Conservation (phyloP, 768 basidiomycete species). For the Rubroboletus pulcherrimus region DNA sequence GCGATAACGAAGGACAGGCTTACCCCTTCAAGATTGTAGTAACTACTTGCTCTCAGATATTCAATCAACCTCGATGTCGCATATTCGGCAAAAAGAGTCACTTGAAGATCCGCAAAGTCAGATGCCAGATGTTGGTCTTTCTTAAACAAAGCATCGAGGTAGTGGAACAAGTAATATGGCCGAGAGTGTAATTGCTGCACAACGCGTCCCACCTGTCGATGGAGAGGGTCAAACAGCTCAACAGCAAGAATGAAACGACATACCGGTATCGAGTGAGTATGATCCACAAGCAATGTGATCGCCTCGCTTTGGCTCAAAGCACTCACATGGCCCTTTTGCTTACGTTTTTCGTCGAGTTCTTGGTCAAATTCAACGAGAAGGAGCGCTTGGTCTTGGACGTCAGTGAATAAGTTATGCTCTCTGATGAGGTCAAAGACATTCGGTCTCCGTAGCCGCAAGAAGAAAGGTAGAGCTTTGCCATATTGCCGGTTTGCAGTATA, state of each 20-base stretch:
- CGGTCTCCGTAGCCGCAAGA: slow-evolving; percentile 77
- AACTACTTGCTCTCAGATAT: slow-evolving; percentile 86
- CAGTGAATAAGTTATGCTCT: slow-evolving; percentile 91
- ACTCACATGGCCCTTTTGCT: slow-evolving; percentile 38
- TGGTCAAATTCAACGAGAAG: slow-evolving; percentile 93
- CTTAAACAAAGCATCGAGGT: slow-evolving; percentile 85
- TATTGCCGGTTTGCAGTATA: slow-evolving; percentile 87
- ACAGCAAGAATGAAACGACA: slow-evolving; percentile 21
- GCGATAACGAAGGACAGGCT: background rate
- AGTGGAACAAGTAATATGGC: slow-evolving; percentile 84
- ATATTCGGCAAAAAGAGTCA: slow-evolving; percentile 90
- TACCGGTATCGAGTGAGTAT: slow-evolving; percentile 95
- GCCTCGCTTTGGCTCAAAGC: slow-evolving; percentile 62
- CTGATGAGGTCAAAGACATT: slow-evolving; percentile 94
- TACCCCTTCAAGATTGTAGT: slow-evolving; percentile 86
- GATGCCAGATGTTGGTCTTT: slow-evolving; percentile 80
- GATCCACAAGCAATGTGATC: slow-evolving; percentile 84
- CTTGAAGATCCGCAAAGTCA: slow-evolving; percentile 83
- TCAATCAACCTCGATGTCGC: slow-evolving; percentile 77
- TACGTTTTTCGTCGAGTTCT: slow-evolving; percentile 65
- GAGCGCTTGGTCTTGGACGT: slow-evolving; percentile 90
- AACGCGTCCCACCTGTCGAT: slow-evolving; percentile 71
- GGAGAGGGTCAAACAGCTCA: background rate
- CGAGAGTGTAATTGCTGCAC: slow-evolving; percentile 78
- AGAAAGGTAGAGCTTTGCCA: slow-evolving; percentile 89